Evolutionary conservation across 2,329 filamentous ascomycete genomes (phyloP), one percentile per base, ranked within the genome.

Genomic region (Talaromyces sp.): DNA sequence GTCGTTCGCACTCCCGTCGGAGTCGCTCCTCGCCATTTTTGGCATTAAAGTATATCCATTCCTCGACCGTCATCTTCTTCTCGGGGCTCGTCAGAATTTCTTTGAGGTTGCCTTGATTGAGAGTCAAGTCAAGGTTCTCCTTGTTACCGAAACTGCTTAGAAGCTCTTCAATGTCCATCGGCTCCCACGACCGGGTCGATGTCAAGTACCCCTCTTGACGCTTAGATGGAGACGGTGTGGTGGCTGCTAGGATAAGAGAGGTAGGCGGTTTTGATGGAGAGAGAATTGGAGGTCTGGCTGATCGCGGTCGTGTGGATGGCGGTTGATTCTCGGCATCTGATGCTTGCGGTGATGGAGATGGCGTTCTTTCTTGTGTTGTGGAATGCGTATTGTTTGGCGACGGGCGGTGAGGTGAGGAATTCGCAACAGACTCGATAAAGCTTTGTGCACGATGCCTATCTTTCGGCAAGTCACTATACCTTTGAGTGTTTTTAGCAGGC

Each of bases 21-120:
- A 99, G 81, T 75, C 88, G 89, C 77, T 89, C 87, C 80, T 98
- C 93, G 0, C 91, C 92, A 73, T 89, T 83, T 67, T 85, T 85
- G 0, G 95, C 95, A 70, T 95, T 93, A 78, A 89, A 86, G 65
- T 88, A 83, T 45, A 99, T 90, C 92, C 94, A 99, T 77, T 97
- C 89, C 76, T 97, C 92, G 0, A 98, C 92, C 5, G 89, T 94
- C 93, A 99, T 97, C 43, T 85, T 83, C 81, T 90, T 93, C 80
- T 98, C 95, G 0, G 88, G 86, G 62, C 85, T 90, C 2, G 86
- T 89, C 62, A 99, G 79, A 15, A 85, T 85, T 0, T 83, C 83
- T 13, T 86, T 87, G 45, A 84, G 81, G 13, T 73, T 76, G 64
- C 81, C 82, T 17, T 89, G 74, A 31, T 60, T 37, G 31, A 45